phyloP scores from a whole-genome alignment of 129 eudicot genomes.

The Kitagawia praeruptora region DNA sequence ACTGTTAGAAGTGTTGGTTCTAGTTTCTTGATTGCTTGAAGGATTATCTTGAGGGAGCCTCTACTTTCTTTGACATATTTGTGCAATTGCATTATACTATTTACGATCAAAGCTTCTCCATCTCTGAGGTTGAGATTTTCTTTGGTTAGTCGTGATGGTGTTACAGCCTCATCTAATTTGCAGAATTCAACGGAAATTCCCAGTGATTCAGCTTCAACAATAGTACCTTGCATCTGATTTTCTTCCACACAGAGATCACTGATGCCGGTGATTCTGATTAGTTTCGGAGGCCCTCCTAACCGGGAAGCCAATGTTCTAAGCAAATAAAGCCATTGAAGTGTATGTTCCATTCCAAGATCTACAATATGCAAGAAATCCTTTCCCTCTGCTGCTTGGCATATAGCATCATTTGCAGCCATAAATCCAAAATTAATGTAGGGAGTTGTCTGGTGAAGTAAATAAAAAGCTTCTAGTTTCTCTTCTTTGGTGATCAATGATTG shows the following conservation, averaged over 20 bases:
- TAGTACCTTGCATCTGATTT: constrained; percentile 22
- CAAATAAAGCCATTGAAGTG: constrained; percentile 52
- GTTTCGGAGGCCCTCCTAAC: constrained; percentile 31
- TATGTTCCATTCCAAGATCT: constrained; percentile 58
- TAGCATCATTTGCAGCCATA: constrained; percentile 67
- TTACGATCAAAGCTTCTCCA: constrained; percentile 42
- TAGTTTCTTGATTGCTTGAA: constrained; percentile 54
- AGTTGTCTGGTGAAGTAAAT: constrained; percentile 48
- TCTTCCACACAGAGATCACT: constrained; percentile 29
- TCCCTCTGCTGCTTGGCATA: constrained; percentile 35
- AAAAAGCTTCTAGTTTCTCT: constrained; percentile 47
- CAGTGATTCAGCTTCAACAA: constrained; percentile 33
- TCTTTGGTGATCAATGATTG: constrained; percentile 22
- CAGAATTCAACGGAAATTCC: constrained; percentile 35
- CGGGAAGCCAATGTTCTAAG: constrained; percentile 33
- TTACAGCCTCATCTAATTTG: constrained; percentile 30
- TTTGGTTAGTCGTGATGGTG: constrained; percentile 39
- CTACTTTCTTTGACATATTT: constrained; percentile 57
- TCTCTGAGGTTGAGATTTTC: constrained; percentile 36
- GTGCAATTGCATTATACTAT: constrained; percentile 56
- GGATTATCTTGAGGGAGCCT: constrained; percentile 55
- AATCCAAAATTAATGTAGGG: constrained; percentile 52
- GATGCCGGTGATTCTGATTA: constrained; percentile 51
- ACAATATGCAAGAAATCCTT: constrained; percentile 39
- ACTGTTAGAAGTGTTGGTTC: constrained; percentile 46